Conservation (phyloP, 495 filamentous ascomycete genomes). For the Annulohypoxylon bovei region DNA sequence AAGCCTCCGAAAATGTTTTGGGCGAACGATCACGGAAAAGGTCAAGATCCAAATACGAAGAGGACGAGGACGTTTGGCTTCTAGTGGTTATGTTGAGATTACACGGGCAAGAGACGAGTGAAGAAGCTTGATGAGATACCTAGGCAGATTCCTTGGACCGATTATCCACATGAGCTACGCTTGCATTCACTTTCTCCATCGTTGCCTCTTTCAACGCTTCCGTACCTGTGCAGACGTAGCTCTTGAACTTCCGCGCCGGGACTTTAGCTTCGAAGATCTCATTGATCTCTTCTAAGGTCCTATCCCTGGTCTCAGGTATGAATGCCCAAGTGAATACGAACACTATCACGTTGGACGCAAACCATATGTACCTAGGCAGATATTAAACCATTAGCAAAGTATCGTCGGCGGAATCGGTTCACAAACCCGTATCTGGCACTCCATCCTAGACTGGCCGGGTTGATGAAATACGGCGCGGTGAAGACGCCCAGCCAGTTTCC, state of each 20-base stretch:
- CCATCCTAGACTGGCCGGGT: constrained; percentile 58
- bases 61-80: too few relatives aligned
- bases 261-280: constrained; percentile 64
- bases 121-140: too few relatives aligned
- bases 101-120: too few relatives aligned
- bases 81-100: too few relatives aligned
- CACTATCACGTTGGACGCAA: constrained; percentile 49
- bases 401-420: neutral
- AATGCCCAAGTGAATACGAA: constrained; percentile 58
- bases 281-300: constrained; percentile 63
- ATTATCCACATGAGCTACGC: neutral
- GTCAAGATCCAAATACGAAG: too few relatives aligned
- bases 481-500: constrained; percentile 63
- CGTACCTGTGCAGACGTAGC: constrained; percentile 43
- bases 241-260: constrained; percentile 54
- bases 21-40: too few relatives aligned
- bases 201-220: constrained; percentile 5
- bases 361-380: constrained; percentile 58
- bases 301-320: constrained; percentile 62
- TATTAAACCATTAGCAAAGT: neutral
- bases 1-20: too few relatives aligned
- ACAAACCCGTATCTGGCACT: constrained; percentile 53
- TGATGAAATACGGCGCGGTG: constrained; percentile 67
- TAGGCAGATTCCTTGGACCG: neutral
- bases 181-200: constrained; percentile 9